Evolutionary conservation across 352 stramenopile genomes (phyloP).

Genomic region (Phytopythium kandeliae): DNA sequence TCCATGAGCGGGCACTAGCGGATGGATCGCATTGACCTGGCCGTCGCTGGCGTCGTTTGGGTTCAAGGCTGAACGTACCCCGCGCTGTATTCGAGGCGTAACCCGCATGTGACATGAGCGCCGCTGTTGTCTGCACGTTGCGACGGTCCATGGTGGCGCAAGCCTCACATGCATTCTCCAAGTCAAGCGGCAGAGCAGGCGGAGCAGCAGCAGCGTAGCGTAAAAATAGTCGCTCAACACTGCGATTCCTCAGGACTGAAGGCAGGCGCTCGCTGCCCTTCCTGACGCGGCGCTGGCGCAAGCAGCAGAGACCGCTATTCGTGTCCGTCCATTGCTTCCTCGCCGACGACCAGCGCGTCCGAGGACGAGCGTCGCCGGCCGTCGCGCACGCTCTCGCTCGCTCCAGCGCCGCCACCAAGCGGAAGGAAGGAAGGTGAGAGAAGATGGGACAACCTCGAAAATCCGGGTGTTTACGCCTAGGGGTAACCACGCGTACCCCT

Average conservation of each 20-base stretch:
- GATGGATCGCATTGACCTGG: not conserved
- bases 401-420: too few species aligned
- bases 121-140: not conserved
- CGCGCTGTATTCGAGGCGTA: not conserved
- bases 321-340: too few species aligned
- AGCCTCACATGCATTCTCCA: not conserved
- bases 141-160: not conserved
- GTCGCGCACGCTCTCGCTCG: too few species aligned
- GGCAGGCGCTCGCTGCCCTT: not conserved
- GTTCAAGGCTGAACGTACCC: not conserved
- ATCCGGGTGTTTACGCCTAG: not conserved
- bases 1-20: too few species aligned
- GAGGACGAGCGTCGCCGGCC: too few species aligned
- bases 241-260: slow-evolving; percentile 3
- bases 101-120: not conserved
- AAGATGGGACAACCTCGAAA: too few species aligned
- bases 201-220: not conserved
- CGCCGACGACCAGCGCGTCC: too few species aligned
- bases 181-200: too few species aligned
- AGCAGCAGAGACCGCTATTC: too few species aligned
- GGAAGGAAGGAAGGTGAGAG: not conserved
- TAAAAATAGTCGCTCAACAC: slow-evolving; percentile 3
- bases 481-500: not conserved
- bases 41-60: not conserved
- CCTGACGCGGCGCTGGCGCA: too few species aligned